Conservation (phyloP, 495 filamentous ascomycete genomes). For the Elasticomyces elasticus region DNA sequence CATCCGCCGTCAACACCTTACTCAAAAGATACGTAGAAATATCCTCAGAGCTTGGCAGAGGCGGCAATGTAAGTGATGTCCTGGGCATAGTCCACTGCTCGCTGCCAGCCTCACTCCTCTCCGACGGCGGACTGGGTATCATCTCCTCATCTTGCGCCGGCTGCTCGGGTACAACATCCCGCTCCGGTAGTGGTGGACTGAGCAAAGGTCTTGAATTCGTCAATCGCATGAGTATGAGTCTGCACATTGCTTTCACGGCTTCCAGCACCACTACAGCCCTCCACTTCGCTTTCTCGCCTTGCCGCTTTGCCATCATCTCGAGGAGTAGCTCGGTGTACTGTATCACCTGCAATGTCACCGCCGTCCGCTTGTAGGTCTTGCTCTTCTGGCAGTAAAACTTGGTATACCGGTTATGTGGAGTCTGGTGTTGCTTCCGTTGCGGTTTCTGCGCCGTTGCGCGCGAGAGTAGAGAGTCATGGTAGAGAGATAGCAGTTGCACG, state of each 20-base stretch:
- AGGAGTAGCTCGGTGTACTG: slow-evolving; percentile 85
- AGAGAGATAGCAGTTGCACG: slow-evolving; percentile 82
- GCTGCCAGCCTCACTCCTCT: slow-evolving; percentile 34
- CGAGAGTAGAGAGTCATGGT: slow-evolving; percentile 83
- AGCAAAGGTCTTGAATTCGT: slow-evolving; percentile 80
- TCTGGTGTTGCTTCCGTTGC: slow-evolving; percentile 39
- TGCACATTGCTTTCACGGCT: slow-evolving; percentile 74
- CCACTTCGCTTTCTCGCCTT: slow-evolving; percentile 77
- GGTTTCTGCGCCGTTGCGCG: slow-evolving; percentile 44
- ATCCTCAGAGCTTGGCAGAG: slow-evolving; percentile 65
- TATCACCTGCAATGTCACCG: slow-evolving; percentile 73
- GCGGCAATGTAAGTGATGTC: slow-evolving; percentile 74
- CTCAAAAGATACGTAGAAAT: slow-evolving; percentile 76
- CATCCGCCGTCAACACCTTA: slow-evolving; percentile 90
- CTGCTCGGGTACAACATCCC: slow-evolving; percentile 46
- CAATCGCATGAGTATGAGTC: slow-evolving; percentile 69
- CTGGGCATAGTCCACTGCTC: slow-evolving; percentile 87
- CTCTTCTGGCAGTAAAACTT: slow-evolving; percentile 74
- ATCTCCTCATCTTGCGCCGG: slow-evolving; percentile 22
- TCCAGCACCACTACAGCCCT: slow-evolving; percentile 82
- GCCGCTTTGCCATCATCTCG: slow-evolving; percentile 78
- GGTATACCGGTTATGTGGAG: slow-evolving; percentile 80
- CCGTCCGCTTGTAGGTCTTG: slow-evolving; percentile 63
- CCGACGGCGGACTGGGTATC: slow-evolving; percentile 31
- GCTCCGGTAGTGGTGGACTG: slow-evolving; percentile 74